Percentiles rank a stretch among this genome's conserved stretches.
These are phyloP conservation scores for Rubus parviflorus DNA, from an alignment of 306 rosid genomes.

Conservation along the genomic window DNA sequence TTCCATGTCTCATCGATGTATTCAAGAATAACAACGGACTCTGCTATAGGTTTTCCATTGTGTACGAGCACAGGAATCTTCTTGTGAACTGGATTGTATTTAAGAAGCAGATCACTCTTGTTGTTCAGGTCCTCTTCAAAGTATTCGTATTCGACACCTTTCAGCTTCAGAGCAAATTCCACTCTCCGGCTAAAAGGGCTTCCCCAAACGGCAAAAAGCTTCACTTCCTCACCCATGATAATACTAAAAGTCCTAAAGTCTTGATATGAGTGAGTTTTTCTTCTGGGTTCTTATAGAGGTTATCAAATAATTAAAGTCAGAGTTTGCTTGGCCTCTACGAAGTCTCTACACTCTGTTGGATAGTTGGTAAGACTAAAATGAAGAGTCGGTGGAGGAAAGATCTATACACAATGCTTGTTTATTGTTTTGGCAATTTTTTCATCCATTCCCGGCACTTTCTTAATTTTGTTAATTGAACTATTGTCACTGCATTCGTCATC, in stretches of 20 bases:
- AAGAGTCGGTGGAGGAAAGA: not conserved
- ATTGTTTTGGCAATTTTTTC: not conserved
- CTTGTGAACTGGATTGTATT: conserved; percentile 59
- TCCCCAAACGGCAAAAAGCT: conserved; percentile 31
- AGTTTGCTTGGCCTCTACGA: not conserved
- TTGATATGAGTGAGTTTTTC: not conserved
- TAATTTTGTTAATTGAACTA: not conserved
- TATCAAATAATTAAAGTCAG: not conserved
- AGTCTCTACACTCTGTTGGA: not conserved
- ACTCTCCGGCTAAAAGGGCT: conserved; percentile 51
- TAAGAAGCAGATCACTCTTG: conserved; percentile 47
- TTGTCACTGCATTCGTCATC: not conserved
- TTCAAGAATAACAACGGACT: conserved; percentile 55
- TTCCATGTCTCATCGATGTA: conserved; percentile 54
- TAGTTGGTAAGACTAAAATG: not conserved
- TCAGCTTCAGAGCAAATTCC: conserved; percentile 49
- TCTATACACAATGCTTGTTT: not conserved
- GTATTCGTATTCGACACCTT: conserved; percentile 45
- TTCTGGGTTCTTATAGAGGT: not conserved
- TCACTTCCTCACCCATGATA: conserved; percentile 34
- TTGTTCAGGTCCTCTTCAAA: conserved; percentile 34
- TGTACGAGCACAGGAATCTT: conserved; percentile 61
- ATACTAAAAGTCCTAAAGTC: not conserved
- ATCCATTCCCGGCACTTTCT: not conserved
- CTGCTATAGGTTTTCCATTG: conserved; percentile 49